A percentile compares a stretch with the other conserved stretches of the same genome.
phyloP scores from a whole-genome alignment of 139 green algal genomes.

The Chlamydomonas urium region DNA sequence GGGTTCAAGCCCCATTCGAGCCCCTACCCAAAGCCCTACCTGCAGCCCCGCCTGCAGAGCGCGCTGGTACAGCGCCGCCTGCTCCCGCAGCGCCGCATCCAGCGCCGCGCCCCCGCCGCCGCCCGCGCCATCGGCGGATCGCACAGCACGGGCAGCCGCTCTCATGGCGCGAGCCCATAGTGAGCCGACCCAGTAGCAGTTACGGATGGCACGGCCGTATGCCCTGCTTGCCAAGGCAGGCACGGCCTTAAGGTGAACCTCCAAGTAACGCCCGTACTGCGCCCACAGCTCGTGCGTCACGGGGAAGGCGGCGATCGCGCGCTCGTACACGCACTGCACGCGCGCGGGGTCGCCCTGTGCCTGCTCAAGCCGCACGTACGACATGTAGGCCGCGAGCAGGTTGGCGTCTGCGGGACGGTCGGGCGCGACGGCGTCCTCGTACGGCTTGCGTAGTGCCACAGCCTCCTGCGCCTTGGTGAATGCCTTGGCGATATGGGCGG shows the following conservation, averaged over 20 bases:
- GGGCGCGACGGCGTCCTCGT: constrained; percentile 51
- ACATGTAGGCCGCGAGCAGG: constrained; percentile 65
- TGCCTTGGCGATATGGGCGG: constrained; percentile 30
- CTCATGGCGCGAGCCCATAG: constrained; percentile 64
- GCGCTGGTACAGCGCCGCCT: constrained; percentile 29
- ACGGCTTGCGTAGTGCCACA: constrained; percentile 38
- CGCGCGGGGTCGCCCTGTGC: constrained; percentile 43
- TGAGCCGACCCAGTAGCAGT: constrained; percentile 78
- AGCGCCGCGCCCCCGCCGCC: not conserved
- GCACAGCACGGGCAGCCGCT: constrained; percentile 34
- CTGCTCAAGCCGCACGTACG: constrained; percentile 71
- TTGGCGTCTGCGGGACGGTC: constrained; percentile 3
- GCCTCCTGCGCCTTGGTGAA: constrained; percentile 42
- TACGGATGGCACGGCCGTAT: constrained; percentile 66
- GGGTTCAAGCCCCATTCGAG: no score
- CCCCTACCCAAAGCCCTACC: constrained; percentile 1
- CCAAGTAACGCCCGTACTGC: constrained; percentile 70
- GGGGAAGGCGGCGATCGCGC: constrained; percentile 74
- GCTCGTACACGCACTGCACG: constrained; percentile 67
- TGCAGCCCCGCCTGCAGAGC: constrained; percentile 49
- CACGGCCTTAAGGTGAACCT: constrained; percentile 21
- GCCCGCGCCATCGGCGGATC: no score
- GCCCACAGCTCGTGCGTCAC: constrained; percentile 76
- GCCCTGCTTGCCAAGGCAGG: constrained; percentile 20
- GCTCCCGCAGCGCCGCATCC: constrained; percentile 11